These are phyloP conservation scores for Camellia sinensis DNA, from an alignment of 148 eudicot species.

Conservation along the genomic window DNA sequence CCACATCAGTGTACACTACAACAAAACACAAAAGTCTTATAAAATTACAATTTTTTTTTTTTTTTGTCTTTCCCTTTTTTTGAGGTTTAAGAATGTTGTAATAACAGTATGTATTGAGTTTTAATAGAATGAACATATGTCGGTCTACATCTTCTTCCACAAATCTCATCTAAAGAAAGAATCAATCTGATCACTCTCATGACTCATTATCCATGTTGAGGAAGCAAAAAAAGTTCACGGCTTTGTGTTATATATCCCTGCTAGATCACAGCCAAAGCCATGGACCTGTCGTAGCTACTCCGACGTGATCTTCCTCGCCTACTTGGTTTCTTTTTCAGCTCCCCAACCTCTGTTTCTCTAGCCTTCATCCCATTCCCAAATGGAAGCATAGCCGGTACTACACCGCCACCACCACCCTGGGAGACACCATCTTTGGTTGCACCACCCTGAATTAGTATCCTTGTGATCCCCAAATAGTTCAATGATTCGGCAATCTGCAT, in stretches of 20 bases:
- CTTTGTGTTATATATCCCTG: background rate
- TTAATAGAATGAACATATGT: background rate
- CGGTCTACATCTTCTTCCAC: conserved; percentile 9
- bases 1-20: no score
- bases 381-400: background rate
- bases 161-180: background rate
- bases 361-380: conserved; percentile 14
- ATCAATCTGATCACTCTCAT: background rate
- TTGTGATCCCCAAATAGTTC: conserved; percentile 37
- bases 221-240: background rate
- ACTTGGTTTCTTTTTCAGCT: conserved; percentile 19
- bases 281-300: conserved; percentile 23
- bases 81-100: conserved; percentile 8
- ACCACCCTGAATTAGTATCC: conserved; percentile 36
- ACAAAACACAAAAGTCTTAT: background rate
- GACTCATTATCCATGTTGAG: background rate
- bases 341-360: background rate
- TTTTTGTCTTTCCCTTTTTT: background rate
- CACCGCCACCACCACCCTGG: background rate
- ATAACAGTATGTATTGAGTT: background rate
- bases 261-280: conserved; percentile 13
- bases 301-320: conserved; percentile 19
- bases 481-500: conserved; percentile 43
- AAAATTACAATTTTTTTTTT: background rate
- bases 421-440: conserved; percentile 19